These are phyloP conservation scores for Rhizophlyctis rosea DNA, from an alignment of 192 early-diverging fungal genomes.

Conservation along the genomic window DNA sequence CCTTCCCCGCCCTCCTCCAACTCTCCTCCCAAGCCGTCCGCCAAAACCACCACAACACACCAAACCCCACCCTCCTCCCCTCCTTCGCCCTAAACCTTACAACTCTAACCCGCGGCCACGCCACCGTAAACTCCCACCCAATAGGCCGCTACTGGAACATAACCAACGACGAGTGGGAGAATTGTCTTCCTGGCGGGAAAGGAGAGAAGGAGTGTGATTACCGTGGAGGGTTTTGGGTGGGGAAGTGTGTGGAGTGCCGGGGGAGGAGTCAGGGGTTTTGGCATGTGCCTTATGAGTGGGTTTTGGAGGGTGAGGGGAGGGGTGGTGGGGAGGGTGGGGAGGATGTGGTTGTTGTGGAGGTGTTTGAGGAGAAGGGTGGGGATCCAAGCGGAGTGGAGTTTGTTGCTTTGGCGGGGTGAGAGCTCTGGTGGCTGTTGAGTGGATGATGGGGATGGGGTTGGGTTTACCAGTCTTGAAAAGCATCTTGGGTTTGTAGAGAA, in stretches of 20 bases:
- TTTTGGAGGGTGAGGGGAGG: conserved; percentile 14
- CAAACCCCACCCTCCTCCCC: conserved; percentile 8
- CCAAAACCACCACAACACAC: conserved; percentile 1
- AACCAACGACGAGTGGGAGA: too few species aligned
- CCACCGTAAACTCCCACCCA: conserved; percentile 30
- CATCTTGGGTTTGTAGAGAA: too few species aligned
- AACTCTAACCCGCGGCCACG: conserved; percentile 30
- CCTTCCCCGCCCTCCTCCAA: conserved; percentile 6
- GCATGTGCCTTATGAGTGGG: conserved; percentile 33
- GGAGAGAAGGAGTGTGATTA: conserved; percentile 9
- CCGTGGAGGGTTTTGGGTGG: conserved; percentile 6
- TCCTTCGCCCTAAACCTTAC: conserved; percentile 32
- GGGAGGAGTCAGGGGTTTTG: conserved; percentile 28
- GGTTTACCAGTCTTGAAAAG: too few species aligned
- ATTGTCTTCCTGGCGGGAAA: not conserved
- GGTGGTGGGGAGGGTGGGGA: conserved; percentile 4
- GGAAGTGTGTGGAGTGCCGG: conserved; percentile 30
- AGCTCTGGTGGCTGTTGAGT: too few species aligned
- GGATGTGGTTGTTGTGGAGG: conserved; percentile 25
- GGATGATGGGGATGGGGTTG: too few species aligned
- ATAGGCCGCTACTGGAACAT: conserved; percentile 39
- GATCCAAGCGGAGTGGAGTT: conserved; percentile 33
- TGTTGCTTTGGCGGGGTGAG: conserved; percentile 26
- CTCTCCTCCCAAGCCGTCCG: not conserved
- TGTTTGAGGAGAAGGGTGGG: conserved; percentile 40